Percentiles rank a stretch among this genome's conserved stretches.
These are phyloP conservation scores for Stephania cephalantha DNA, from an alignment of 164 flowering plant species.

Conservation along the genomic window DNA sequence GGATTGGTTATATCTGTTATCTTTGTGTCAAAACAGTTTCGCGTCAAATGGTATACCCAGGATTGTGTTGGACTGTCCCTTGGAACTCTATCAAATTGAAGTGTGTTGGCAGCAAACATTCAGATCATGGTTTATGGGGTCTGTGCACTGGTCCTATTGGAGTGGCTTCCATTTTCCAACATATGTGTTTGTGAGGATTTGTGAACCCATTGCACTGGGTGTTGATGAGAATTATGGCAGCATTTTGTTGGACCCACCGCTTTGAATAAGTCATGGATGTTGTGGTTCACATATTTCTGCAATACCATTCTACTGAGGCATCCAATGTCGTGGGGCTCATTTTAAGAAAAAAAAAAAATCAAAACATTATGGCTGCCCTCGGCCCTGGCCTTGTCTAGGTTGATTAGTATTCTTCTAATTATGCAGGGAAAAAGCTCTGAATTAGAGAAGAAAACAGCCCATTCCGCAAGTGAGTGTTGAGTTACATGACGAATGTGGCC, in stretches of 20 bases:
- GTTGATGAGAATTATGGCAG: no score
- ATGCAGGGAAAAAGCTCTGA: no score
- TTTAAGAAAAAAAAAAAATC: not conserved
- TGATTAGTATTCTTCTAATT: no score
- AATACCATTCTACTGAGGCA: not conserved
- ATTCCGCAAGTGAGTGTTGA: no score
- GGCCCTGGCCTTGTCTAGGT: not conserved
- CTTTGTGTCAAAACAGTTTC: no score
- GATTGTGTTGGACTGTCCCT: not conserved
- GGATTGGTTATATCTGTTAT: no score
- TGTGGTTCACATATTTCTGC: not conserved
- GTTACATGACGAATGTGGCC: no score
- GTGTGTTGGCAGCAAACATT: not conserved
- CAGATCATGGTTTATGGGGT: not conserved
- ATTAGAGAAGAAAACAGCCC: no score
- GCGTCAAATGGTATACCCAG: not conserved
- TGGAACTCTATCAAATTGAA: not conserved
- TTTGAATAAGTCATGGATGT: not conserved
- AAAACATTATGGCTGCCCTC: not conserved
- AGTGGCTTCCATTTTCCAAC: not conserved
- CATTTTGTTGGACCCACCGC: no score
- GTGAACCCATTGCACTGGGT: not conserved
- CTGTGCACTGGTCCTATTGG: not conserved
- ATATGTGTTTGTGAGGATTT: not conserved
- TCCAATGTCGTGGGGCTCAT: not conserved